These are phyloP conservation scores for Lecanicillium sp. DNA, from an alignment of 2,329 filamentous ascomycete species.

Conservation along the genomic window DNA sequence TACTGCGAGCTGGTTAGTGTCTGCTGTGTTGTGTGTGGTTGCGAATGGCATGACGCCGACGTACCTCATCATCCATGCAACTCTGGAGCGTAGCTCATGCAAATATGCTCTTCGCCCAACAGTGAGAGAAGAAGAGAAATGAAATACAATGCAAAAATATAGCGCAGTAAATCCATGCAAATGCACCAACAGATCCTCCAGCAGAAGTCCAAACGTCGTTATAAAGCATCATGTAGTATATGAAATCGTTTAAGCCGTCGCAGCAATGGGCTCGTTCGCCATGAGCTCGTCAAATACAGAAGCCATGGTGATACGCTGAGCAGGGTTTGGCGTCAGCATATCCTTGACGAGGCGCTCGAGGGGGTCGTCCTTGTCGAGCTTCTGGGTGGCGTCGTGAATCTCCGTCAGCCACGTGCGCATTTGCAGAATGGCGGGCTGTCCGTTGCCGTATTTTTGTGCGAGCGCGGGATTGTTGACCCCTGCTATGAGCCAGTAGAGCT, in stretches of 20 bases:
- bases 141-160: conserved; percentile 2
- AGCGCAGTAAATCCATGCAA: neutral
- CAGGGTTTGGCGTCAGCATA: conserved; percentile 48
- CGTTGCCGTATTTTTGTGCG: conserved; percentile 31
- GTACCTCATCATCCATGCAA: conserved; percentile 8
- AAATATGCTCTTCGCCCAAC: conserved; percentile 1
- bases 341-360: conserved; percentile 47
- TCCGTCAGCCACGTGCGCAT: conserved; percentile 54
- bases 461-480: conserved; percentile 42
- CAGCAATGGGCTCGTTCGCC: neutral
- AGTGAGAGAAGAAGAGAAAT: neutral
- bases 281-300: conserved; percentile 40
- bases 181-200: neutral
- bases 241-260: neutral
- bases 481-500: conserved; percentile 54
- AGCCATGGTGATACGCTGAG: conserved; percentile 49
- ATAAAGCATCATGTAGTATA: neutral
- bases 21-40: too few relatives aligned
- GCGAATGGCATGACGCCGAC: too few relatives aligned
- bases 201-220: neutral
- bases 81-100: conserved; percentile 5
- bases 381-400: conserved; percentile 42
- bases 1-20: neutral
- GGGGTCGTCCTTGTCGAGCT: conserved; percentile 40
- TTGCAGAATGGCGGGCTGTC: conserved; percentile 39